A percentile compares a stretch with the other conserved stretches of the same genome.
Conservation (phyloP, 179 eudicot species). For the Amaranthus tricolor region DNA sequence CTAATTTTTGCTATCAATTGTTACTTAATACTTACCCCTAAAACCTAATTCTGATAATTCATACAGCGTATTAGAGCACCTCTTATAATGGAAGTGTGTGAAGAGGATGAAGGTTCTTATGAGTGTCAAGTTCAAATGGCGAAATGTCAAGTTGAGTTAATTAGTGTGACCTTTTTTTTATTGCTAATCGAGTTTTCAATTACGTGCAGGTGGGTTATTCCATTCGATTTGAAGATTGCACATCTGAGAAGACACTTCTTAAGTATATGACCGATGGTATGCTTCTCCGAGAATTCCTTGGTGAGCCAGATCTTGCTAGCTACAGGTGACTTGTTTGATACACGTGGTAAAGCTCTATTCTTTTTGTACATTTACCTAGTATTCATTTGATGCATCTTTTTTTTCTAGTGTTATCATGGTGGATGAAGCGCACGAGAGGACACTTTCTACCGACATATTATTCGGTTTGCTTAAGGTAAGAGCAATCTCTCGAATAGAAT, state of each 20-base stretch:
- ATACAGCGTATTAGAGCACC: no score
- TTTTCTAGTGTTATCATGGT: slow-evolving; percentile 55
- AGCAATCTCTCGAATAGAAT: slow-evolving; percentile 10
- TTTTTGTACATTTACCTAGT: not conserved
- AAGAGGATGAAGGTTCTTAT: no score
- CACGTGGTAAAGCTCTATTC: not conserved
- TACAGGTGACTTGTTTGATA: slow-evolving; percentile 37
- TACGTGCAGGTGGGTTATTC: slow-evolving; percentile 22
- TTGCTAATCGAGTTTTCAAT: no score
- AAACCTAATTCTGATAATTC: no score
- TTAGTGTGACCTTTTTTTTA: no score
- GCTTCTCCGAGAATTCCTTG: slow-evolving; percentile 13
- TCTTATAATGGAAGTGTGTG: no score
- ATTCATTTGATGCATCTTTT: slow-evolving; percentile 17
- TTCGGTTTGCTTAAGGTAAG: slow-evolving; percentile 67
- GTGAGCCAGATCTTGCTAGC: slow-evolving; percentile 10
- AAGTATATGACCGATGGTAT: slow-evolving; percentile 26
- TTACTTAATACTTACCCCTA: no score
- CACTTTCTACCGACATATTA: slow-evolving; percentile 54
- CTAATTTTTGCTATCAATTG: no score
- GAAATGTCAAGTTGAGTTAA: no score
- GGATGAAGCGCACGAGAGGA: slow-evolving; percentile 75
- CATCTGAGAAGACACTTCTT: slow-evolving; percentile 16
- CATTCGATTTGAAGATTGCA: slow-evolving; percentile 21
- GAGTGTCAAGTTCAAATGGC: no score